phyloP scores from a whole-genome alignment of 1,284 basidiomycete species.

The Ustilago xerochloae region DNA sequence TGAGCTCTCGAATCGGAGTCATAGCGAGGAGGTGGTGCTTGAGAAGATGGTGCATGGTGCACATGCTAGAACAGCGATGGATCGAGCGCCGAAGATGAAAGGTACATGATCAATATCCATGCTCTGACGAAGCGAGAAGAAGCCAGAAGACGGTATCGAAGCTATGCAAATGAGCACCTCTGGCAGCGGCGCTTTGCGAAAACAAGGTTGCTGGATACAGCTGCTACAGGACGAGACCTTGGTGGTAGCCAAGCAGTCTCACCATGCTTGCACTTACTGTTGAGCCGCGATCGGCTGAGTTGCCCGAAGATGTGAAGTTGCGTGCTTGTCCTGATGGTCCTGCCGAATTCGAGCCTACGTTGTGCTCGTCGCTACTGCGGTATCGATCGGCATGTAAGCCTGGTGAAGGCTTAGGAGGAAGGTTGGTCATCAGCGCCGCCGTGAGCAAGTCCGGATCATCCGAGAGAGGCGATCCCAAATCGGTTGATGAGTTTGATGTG shows the following conservation, averaged over 20 bases:
- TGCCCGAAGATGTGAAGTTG: neutral
- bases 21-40: neutral
- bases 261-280: slow-evolving; percentile 33
- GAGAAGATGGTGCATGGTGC: neutral
- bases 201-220: neutral
- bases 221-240: slow-evolving; percentile 9
- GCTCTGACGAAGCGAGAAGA: neutral
- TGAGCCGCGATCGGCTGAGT: neutral
- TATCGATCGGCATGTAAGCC: neutral
- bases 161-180: neutral
- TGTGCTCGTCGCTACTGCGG: too few relatives aligned
- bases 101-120: slow-evolving; percentile 23
- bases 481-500: neutral
- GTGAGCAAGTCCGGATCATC: neutral
- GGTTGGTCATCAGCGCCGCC: slow-evolving; percentile 5
- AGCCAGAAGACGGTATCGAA: neutral
- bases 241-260: neutral
- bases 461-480: neutral
- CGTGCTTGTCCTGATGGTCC: too few relatives aligned
- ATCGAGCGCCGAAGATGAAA: neutral
- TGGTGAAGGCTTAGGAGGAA: neutral
- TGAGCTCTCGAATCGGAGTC: neutral
- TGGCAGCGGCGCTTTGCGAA: neutral
- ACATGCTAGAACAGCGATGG: slow-evolving; percentile 6
- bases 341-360: too few relatives aligned